Conservation (phyloP, 1,139 yeast genomes). For the Suhomyces wounanorum region DNA sequence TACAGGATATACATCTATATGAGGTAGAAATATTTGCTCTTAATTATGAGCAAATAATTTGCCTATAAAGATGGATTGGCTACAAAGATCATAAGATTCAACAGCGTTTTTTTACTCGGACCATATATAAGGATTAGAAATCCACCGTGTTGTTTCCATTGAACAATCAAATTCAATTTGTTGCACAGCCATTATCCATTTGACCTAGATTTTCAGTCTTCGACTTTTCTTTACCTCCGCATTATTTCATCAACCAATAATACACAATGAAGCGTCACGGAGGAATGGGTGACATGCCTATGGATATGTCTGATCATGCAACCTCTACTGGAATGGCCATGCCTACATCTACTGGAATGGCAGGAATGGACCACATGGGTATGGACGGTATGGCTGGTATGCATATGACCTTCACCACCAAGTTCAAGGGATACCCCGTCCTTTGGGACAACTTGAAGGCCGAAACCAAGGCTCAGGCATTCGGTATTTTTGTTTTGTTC, state of each 20-base stretch:
- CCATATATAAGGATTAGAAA: background rate
- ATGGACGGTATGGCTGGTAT: constrained; percentile 30
- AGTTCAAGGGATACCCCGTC: constrained; percentile 58
- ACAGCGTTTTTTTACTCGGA: background rate
- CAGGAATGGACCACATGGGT: constrained; percentile 32
- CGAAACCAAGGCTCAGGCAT: constrained; percentile 56
- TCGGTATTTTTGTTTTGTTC: constrained; percentile 67
- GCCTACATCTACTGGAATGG: constrained; percentile 10
- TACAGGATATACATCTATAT: background rate
- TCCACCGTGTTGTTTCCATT: background rate
- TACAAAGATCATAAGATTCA: background rate
- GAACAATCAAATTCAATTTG: background rate
- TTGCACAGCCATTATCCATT: too few relatives aligned
- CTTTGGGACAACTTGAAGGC: constrained; percentile 58
- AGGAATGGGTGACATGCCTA: constrained; percentile 1
- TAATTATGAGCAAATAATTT: constrained; percentile 3
- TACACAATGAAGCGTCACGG: constrained; percentile 1
- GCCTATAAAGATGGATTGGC: background rate
- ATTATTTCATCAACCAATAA: background rate
- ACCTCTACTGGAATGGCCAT: constrained; percentile 7
- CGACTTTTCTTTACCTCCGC: background rate
- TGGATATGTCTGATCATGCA: constrained; percentile 16
- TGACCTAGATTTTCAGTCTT: background rate
- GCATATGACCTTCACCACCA: constrained; percentile 59
- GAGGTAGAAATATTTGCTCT: constrained; percentile 9